Conservation (phyloP, 495 filamentous ascomycete species). For the Aspergillus heteromorphus region DNA sequence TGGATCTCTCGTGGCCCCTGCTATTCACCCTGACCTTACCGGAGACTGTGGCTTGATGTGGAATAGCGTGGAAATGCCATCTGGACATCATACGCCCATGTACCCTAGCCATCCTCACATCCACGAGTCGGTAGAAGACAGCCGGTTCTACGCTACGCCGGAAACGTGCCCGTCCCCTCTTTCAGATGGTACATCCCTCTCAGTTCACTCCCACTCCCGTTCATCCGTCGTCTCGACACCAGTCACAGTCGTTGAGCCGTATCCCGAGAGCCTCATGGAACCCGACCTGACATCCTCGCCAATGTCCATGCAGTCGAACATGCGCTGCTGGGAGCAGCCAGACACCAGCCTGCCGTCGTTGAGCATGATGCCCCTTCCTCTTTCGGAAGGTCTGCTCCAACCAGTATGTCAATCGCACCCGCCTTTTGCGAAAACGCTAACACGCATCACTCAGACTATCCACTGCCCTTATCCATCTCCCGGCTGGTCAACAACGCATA, state of each 20-base stretch:
- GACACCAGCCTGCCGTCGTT: slow-evolving; percentile 24
- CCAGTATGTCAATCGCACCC: slow-evolving; percentile 21
- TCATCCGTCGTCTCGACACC: slow-evolving; percentile 36
- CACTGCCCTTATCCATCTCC: slow-evolving; percentile 40
- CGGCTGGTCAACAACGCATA: slow-evolving; percentile 36
- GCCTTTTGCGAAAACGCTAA: neutral
- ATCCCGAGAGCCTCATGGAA: slow-evolving; percentile 32
- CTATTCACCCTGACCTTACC: slow-evolving; percentile 38
- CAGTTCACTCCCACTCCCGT: slow-evolving; percentile 32
- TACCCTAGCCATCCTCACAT: slow-evolving; percentile 31
- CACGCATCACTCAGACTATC: slow-evolving; percentile 16
- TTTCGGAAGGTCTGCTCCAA: slow-evolving; percentile 33
- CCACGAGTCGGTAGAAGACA: slow-evolving; percentile 36
- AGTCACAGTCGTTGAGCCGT: slow-evolving; percentile 30
- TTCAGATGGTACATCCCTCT: slow-evolving; percentile 33
- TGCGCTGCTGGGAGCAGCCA: slow-evolving; percentile 32
- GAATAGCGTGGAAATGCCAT: slow-evolving; percentile 33
- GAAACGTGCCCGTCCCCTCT: slow-evolving; percentile 42
- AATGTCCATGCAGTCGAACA: slow-evolving; percentile 27
- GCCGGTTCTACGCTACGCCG: slow-evolving; percentile 39
- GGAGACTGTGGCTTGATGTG: slow-evolving; percentile 35
- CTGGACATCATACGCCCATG: slow-evolving; percentile 30
- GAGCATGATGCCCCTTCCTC: slow-evolving; percentile 30
- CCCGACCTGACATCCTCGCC: slow-evolving; percentile 35
- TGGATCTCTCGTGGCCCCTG: slow-evolving; percentile 37